phyloP scores from a whole-genome alignment of 352 stramenopile species.

The Globisporangium splendens region DNA sequence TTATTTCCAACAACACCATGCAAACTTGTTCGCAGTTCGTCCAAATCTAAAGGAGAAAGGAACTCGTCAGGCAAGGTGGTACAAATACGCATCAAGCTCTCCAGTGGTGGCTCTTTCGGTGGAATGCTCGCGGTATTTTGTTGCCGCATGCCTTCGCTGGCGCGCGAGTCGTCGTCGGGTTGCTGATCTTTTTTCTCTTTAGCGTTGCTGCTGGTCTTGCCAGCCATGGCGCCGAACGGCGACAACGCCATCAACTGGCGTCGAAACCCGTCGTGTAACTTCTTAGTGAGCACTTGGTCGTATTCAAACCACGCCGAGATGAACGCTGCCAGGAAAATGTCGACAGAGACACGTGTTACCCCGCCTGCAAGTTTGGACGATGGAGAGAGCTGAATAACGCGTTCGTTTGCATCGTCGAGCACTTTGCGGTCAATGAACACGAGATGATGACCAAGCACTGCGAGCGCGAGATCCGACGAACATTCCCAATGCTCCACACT shows the following conservation, averaged over 20 bases:
- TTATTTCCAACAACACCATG: conserved; percentile 32
- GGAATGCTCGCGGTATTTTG: not conserved
- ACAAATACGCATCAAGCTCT: conserved; percentile 34
- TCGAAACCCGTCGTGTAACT: conserved; percentile 47
- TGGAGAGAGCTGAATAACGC: not conserved
- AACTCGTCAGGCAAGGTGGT: conserved; percentile 29
- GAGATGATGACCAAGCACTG: conserved; percentile 42
- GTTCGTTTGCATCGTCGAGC: conserved; percentile 6
- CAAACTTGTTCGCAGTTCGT: conserved; percentile 39
- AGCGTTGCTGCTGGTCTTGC: not conserved
- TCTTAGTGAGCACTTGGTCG: conserved; percentile 35
- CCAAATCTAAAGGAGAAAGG: conserved; percentile 35
- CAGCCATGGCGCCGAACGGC: conserved; percentile 11
- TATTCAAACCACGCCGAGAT: conserved; percentile 37
- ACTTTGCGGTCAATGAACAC: conserved; percentile 21
- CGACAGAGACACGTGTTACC: conserved; percentile 21
- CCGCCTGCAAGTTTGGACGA: not conserved
- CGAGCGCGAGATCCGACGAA: conserved; percentile 22
- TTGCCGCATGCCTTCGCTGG: not conserved
- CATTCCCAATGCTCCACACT: conserved; percentile 30
- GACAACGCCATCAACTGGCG: conserved; percentile 32
- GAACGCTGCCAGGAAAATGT: conserved; percentile 52
- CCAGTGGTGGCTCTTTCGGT: conserved; percentile 21
- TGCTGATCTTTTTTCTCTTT: not conserved
- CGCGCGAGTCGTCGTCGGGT: not conserved